These are phyloP conservation scores for Pascua sp. DNA, from an alignment of 1,284 basidiomycete genomes.

Conservation along the genomic window DNA sequence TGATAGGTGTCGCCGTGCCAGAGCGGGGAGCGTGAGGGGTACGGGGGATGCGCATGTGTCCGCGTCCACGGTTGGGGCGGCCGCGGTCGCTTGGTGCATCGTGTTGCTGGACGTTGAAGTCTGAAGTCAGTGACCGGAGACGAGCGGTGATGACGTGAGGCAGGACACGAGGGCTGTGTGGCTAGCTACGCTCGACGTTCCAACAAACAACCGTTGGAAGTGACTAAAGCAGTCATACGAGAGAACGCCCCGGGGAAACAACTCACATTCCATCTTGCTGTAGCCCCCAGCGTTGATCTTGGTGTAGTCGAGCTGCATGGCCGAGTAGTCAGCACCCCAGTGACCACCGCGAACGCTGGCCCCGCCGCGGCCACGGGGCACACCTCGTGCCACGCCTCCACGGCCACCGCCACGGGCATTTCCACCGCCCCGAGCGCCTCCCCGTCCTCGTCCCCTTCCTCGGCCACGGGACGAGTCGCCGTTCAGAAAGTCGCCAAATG, in stretches of 20 bases:
- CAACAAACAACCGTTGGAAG: no score
- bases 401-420: conserved; percentile 13
- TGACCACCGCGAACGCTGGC: conserved; percentile 15
- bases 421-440: conserved; percentile 17
- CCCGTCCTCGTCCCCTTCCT: conserved; percentile 29
- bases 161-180: no score
- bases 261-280: conserved; percentile 38
- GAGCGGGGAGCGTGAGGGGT: conserved; percentile 4
- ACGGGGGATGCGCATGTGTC: no score
- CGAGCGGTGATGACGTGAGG: no score
- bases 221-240: background rate
- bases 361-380: conserved; percentile 11
- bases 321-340: conserved; percentile 40
- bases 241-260: background rate
- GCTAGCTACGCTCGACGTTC: no score
- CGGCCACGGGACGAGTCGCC: conserved; percentile 24
- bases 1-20: conserved; percentile 32
- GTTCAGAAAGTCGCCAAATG: conserved; percentile 40
- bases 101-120: no score
- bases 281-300: conserved; percentile 38
- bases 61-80: no score
- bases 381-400: conserved; percentile 8
- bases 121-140: no score
- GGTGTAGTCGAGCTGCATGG: conserved; percentile 42
- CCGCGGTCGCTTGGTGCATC: no score